A percentile compares a stretch with the other conserved stretches of the same genome.
Conservation (phyloP, 164 flowering plant species). For the Nelumbo lutea region DNA sequence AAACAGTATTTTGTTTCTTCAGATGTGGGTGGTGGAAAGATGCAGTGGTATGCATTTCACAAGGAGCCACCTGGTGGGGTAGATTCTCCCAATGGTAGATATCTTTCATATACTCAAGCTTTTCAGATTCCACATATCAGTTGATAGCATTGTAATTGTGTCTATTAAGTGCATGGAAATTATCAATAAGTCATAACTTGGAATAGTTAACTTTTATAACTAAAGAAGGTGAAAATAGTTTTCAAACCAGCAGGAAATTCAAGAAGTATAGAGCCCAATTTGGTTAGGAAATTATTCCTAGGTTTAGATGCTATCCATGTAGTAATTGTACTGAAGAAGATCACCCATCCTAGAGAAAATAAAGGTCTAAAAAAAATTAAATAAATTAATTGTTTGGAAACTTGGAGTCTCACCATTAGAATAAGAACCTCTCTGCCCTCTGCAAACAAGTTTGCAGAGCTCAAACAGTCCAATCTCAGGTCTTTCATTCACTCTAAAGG, state of each 20-base stretch:
- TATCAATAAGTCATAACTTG: background rate
- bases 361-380: too few species aligned
- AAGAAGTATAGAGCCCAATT: too few species aligned
- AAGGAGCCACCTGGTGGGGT: slow-evolving; percentile 83
- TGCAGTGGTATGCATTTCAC: slow-evolving; percentile 99
- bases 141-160: background rate
- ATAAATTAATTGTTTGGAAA: too few species aligned
- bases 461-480: too few species aligned
- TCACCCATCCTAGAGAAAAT: too few species aligned
- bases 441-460: too few species aligned
- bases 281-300: too few species aligned
- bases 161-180: background rate
- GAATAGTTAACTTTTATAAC: background rate
- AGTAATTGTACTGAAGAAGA: background rate
- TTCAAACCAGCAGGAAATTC: too few species aligned
- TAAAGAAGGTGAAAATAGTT: too few species aligned
- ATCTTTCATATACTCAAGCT: slow-evolving; percentile 5
- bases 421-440: too few species aligned
- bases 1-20: slow-evolving; percentile 98
- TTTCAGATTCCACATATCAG: background rate
- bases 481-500: too few species aligned
- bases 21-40: slow-evolving; percentile 95
- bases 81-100: slow-evolving; percentile 64
- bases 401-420: too few species aligned
- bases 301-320: background rate